These are phyloP conservation scores for Panicum miliaceum DNA, from an alignment of 176 grass and related monocot species.

Conservation along the genomic window DNA sequence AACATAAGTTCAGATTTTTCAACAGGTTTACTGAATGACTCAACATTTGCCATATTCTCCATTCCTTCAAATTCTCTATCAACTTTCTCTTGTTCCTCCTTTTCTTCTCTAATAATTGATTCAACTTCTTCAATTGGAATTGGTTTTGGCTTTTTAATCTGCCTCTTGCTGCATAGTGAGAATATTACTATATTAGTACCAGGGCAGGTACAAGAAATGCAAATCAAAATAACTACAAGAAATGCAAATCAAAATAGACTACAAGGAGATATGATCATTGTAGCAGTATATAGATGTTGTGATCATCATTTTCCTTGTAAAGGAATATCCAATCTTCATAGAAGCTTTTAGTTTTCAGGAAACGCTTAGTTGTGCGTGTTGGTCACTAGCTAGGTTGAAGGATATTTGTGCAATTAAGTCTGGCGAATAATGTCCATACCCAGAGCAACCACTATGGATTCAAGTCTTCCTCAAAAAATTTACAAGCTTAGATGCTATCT, in stretches of 20 bases:
- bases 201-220: conserved; percentile 2
- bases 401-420: background rate
- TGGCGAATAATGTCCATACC: background rate
- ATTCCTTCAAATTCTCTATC: conserved; percentile 70
- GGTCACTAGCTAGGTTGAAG: background rate
- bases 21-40: conserved; percentile 42
- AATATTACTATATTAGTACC: conserved; percentile 27
- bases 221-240: background rate
- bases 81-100: conserved; percentile 72
- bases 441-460: background rate
- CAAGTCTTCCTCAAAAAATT: background rate
- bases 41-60: conserved; percentile 39
- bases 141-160: conserved; percentile 90
- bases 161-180: conserved; percentile 60
- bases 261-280: background rate
- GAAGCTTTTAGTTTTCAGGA: background rate
- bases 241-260: background rate
- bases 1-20: conserved; percentile 53
- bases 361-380: background rate
- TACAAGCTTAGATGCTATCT: background rate
- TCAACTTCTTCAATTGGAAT: conserved; percentile 75
- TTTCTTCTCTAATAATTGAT: conserved; percentile 70
- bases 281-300: background rate
- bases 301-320: background rate
- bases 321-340: background rate